Evolutionary conservation across 768 basidiomycete species (phyloP).

Genomic region (Candolleomyces efflorescens): DNA sequence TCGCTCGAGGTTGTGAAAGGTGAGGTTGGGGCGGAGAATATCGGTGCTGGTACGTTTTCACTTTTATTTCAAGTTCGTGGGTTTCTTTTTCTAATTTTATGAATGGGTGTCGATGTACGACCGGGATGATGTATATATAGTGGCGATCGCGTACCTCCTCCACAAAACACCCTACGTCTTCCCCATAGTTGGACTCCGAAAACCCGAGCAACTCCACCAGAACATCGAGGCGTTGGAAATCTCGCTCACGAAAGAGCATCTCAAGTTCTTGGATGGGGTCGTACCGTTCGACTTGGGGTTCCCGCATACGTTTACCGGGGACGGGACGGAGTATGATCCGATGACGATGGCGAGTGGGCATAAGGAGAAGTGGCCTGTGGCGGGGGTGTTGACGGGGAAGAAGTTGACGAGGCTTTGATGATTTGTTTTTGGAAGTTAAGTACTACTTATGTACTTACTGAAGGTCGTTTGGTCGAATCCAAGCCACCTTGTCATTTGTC

Average conservation of each 20-base stretch:
- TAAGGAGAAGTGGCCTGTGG: too few relatives aligned
- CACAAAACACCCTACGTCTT: slow-evolving; percentile 52
- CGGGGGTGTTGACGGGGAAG: too few relatives aligned
- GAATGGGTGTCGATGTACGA: too few relatives aligned
- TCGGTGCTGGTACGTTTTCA: slow-evolving; percentile 38
- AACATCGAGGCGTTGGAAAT: slow-evolving; percentile 51
- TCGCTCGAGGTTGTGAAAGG: slow-evolving; percentile 43
- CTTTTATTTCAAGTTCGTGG: background rate
- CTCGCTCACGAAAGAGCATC: slow-evolving; percentile 39
- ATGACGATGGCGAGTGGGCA: too few relatives aligned
- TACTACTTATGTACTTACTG: too few relatives aligned
- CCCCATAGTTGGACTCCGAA: slow-evolving; percentile 48
- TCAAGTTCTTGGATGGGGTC: slow-evolving; percentile 38
- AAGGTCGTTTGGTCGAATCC: too few relatives aligned
- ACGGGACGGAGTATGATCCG: too few relatives aligned
- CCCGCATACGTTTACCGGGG: slow-evolving; percentile 14
- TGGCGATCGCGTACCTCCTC: slow-evolving; percentile 52
- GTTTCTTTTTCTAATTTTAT: too few relatives aligned
- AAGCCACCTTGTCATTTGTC: too few relatives aligned
- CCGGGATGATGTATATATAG: slow-evolving; percentile 14
- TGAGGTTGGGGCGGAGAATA: slow-evolving; percentile 40
- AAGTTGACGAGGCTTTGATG: too few relatives aligned
- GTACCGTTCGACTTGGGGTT: slow-evolving; percentile 46
- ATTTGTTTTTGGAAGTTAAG: too few relatives aligned
- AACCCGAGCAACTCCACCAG: slow-evolving; percentile 44